Percentiles rank a stretch among this genome's conserved stretches.
Evolutionary conservation across 2,329 filamentous ascomycete species (phyloP).

Genomic region (Curvularia eragrostidis): DNA sequence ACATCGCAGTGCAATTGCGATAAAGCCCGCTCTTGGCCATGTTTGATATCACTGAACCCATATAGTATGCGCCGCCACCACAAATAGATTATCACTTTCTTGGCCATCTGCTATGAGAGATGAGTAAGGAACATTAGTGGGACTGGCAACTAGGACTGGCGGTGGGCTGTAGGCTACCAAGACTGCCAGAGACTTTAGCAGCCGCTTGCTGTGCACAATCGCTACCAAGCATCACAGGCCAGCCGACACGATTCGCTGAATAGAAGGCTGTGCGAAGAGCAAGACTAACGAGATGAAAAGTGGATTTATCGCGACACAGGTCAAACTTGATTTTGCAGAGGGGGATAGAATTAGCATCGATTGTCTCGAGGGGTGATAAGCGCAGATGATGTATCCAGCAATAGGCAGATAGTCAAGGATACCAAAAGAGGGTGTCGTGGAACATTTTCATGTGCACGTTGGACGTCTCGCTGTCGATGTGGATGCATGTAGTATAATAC

Average conservation of each 20-base stretch:
- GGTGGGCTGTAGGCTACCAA: not conserved
- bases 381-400: not conserved
- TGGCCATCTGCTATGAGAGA: not conserved
- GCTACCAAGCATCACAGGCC: not conserved
- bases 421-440: not conserved
- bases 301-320: constrained; percentile 11
- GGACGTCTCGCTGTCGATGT: not conserved
- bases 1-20: not conserved
- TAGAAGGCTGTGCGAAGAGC: not conserved
- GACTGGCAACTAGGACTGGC: not conserved
- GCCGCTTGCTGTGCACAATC: not conserved
- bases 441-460: not conserved
- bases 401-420: not conserved
- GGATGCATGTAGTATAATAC: not conserved
- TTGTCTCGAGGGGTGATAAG: not conserved
- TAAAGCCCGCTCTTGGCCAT: not conserved
- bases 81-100: not conserved
- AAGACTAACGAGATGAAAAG: constrained; percentile 19
- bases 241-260: not conserved
- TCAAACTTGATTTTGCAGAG: constrained; percentile 10
- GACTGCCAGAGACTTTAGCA: not conserved
- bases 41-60: not conserved
- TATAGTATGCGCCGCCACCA: not conserved
- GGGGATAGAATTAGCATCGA: constrained; percentile 5
- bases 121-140: not conserved